Evolutionary conservation across 495 filamentous ascomycete genomes (phyloP), one percentile per base, ranked within the genome.

Genomic region (Saxophila tyrrhenica): DNA sequence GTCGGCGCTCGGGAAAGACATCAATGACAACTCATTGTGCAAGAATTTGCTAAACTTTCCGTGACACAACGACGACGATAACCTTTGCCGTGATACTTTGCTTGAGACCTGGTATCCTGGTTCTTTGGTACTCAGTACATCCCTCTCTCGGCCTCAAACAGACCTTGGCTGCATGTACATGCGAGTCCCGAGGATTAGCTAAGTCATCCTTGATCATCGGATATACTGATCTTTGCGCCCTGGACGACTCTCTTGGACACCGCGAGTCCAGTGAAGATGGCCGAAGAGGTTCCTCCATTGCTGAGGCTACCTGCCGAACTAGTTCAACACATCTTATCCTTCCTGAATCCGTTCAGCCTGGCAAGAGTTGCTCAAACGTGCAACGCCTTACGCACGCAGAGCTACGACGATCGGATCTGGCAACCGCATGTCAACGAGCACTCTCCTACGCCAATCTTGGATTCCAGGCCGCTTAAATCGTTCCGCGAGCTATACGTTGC

Each of bases 401-500:
- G 58, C 44, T 55, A 59, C 38, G 52, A 65, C 38, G 69, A 70
- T 43, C 54, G 45, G 3, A 51, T 70, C 1, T 72, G 66, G 60
- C 54, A 58, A n/a, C 50, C 59, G 16, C 51, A 65, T 35, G 60
- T 70, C 39, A 62, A 69, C 44, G 22, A 44, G 9, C 59, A 63
- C 47, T 23, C 64, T 1, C 57, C 62, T 2, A 48, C 46, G 0
- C 58, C 57, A 10, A 29, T 62, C 22, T 17, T 23, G 16, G 50
- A 52, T 16, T 57, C 65, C 19, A 3, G 22, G 7, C 52, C 62
- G 29, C 54, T 55, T 35, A 24, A 53, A 7, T 54, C 53, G 32
- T 64, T 63, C 65, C 60, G 60, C 25, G 75, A 79, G 23, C 75
- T 97, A 5, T 95, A 85, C 59, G 68, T 77, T 29, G 75, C 82